Evolutionary conservation across 345 rosid species (phyloP), one percentile per base, ranked within the genome.

Genomic region (Salix suchowensis): DNA sequence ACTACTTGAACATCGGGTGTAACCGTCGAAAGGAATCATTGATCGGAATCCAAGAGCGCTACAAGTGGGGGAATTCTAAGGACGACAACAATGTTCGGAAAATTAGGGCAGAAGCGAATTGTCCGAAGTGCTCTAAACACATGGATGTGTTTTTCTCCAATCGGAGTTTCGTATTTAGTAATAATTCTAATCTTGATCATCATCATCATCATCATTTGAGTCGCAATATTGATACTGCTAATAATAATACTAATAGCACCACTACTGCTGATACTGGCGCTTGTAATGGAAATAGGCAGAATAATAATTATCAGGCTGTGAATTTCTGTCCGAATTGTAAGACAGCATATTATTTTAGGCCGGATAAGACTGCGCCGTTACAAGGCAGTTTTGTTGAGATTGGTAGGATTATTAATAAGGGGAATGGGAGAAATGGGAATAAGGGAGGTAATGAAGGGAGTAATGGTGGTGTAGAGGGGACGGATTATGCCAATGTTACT

Each of bases 311-410:
- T 34, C 87, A 91, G 77, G 91, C 93, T 9, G 91, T 93, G 21
- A 93, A 91, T 65, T 85, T 89, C 81, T 95, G 98, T 83, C 96
- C 98, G 61, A 90, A 82, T 84, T 95, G 98, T 79, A 93, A 91
- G 83, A 87, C 96, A 0, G 97, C 97, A 39, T 95, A 91, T 76
- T 91, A 91, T 70, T 91, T 89, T 68, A 86, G 89, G n/a, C 96
- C 96, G 32, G 72, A 72, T 80, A 83, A 87, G 65, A 85, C 82
- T 74, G 84, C 90, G 60, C 96, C 97, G 37, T 92, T 93, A 1
- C 97, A 91, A 72, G 98, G 98, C 16, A 95, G 89, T n/a, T 95
- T 95, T 75, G 76, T 90, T 23, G 98, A 95, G 88, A 90, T 95
- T 79, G 91, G 92, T 60, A 75, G 77, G 14, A 85, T 80, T 62